Evolutionary conservation across 768 basidiomycete species (phyloP), one percentile per base, ranked within the genome.

Genomic region (Scleroderma bovista): DNA sequence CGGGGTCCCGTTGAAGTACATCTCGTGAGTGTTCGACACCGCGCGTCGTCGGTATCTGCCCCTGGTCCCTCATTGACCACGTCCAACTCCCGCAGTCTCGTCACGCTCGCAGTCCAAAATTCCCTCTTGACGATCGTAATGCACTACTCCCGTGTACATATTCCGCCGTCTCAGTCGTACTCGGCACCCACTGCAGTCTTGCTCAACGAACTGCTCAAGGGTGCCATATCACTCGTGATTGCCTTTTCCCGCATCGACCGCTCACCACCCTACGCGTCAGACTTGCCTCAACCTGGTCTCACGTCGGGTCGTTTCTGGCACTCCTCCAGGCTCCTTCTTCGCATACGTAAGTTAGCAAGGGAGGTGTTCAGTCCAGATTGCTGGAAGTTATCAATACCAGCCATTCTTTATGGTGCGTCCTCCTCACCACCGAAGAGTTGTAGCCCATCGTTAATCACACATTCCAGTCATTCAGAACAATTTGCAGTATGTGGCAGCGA

Each of bases 311-410:
- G 64, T 67, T 58, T 61, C 63, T 69, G 72, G 69, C 63, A 63
- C 44, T 56, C 69, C 56, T 50, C 63, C 51, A 56, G 63, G 38
- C 57, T 75, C 50, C 47, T 70, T 6, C 68, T 66, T 22, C 80
- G 86, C 40, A 62, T 83, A 53, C 76, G 76, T 36, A 77, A 75
- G 51, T 65, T 93, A 17, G 73, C 70, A 44, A 75, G 76, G 52
- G 86, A 88, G 51, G 75, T 96, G 20, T 88, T 93, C 68, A 88
- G 91, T 54, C 71, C 77, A 12, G 95, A 98, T 69, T 96, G 95
- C 67, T 96, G 93, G 93, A 97, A 97, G 67, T 72, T 98, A 26
- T 92, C 93, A 40, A 93, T 98, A 62, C 95, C 95, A 20, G 94
- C 95, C 46, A 88, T 96, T 62, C 82, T 97, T 62, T 98, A 96